These are phyloP conservation scores for Leccinum barrowsii DNA, from an alignment of 768 basidiomycete genomes.

Conservation along the genomic window DNA sequence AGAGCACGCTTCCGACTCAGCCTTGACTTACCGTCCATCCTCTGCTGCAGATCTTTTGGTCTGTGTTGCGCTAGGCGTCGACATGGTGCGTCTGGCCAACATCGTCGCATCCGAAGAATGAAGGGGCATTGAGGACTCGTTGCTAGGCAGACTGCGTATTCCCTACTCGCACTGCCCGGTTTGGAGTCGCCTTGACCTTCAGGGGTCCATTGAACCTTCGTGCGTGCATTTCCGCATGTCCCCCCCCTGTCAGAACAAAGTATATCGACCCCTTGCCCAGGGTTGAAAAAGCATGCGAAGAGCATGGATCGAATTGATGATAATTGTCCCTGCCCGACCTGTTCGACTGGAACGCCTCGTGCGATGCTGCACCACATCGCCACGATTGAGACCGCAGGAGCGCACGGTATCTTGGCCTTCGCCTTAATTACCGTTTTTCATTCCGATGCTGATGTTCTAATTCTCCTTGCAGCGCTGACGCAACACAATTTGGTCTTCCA, in stretches of 20 bases:
- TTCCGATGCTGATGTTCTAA: conserved; percentile 12
- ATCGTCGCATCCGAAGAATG: not conserved
- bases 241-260: not conserved
- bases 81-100: conserved; percentile 59
- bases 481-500: conserved; percentile 84
- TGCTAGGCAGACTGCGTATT: conserved; percentile 87
- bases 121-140: not conserved
- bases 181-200: conserved; percentile 84
- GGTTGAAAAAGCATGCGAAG: conserved; percentile 62
- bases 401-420: conserved; percentile 57
- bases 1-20: not conserved
- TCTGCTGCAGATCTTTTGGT: conserved; percentile 68
- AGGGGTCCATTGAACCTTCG: conserved; percentile 81
- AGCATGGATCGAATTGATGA: conserved; percentile 74
- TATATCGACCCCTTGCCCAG: conserved; percentile 16
- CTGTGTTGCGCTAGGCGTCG: conserved; percentile 87
- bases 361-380: conserved; percentile 73
- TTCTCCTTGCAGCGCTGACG: conserved; percentile 56
- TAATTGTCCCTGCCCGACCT: conserved; percentile 85
- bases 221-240: conserved; percentile 24
- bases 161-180: conserved; percentile 87
- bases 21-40: not conserved
- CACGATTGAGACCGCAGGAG: conserved; percentile 80
- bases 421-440: conserved; percentile 17
- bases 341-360: conserved; percentile 59